Percentiles rank a stretch among this genome's conserved stretches.
Conservation (phyloP, 345 rosid genomes). For the Ricinus communis region DNA sequence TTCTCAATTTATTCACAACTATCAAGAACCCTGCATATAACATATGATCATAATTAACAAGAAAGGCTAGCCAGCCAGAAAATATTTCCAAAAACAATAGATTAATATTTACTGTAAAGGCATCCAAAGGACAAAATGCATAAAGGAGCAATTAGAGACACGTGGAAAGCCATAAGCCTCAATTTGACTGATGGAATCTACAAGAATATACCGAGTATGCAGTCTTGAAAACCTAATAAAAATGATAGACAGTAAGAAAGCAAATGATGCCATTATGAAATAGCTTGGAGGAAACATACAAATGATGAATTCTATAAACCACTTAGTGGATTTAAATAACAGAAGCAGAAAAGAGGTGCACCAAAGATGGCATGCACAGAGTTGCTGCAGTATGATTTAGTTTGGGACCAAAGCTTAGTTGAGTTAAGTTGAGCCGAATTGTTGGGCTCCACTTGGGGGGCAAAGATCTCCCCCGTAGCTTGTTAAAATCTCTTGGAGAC, state of each 20-base stretch:
- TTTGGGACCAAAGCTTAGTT: background rate
- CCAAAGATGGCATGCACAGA: background rate
- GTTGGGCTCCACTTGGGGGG: too few species aligned
- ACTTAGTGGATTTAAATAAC: background rate
- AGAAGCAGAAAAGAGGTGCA: background rate
- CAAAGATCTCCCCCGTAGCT: background rate
- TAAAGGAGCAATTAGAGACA: background rate
- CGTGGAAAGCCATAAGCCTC: background rate
- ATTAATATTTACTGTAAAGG: background rate
- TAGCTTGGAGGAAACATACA: too few species aligned
- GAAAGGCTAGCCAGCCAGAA: background rate
- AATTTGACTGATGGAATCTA: background rate
- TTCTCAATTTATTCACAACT: constrained; percentile 14
- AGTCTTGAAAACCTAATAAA: too few species aligned
- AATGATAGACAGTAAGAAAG: too few species aligned
- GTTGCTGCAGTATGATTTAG: background rate
- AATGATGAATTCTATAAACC: background rate
- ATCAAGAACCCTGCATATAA: constrained; percentile 21
- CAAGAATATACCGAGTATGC: background rate
- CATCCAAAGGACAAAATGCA: constrained; percentile 1
- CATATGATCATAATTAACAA: constrained; percentile 3
- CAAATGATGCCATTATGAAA: too few species aligned
- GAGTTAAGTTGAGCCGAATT: too few species aligned
- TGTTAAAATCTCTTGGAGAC: background rate
- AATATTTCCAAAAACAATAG: background rate